These are phyloP conservation scores for Uronychia binucleata DNA, from an alignment of 73 alveolate species.

Conservation along the genomic window DNA sequence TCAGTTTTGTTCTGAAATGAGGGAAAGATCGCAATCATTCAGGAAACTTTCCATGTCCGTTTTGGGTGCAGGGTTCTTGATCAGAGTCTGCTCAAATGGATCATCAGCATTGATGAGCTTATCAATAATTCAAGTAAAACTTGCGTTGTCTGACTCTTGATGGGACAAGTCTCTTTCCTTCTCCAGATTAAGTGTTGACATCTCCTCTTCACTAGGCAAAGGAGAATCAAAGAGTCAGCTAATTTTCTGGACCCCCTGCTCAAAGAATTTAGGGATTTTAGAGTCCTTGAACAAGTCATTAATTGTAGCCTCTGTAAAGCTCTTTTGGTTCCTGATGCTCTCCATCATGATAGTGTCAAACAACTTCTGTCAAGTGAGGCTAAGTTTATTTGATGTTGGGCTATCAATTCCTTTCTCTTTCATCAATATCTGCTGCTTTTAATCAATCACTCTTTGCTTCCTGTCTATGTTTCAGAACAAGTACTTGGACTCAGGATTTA, in stretches of 20 bases:
- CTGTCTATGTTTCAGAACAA: constrained; percentile 2
- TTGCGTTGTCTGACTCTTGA: too few relatives aligned
- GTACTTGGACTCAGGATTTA: neutral
- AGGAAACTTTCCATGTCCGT: neutral
- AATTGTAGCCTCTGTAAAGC: neutral
- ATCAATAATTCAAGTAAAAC: neutral
- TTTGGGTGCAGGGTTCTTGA: too few relatives aligned
- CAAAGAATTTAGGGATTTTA: neutral
- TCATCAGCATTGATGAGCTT: neutral
- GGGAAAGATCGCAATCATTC: neutral
- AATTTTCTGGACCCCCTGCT: too few relatives aligned
- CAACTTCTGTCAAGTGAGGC: neutral
- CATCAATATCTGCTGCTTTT: neutral
- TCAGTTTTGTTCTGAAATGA: too few relatives aligned
- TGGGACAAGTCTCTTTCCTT: too few relatives aligned
- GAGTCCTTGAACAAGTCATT: neutral
- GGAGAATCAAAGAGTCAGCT: too few relatives aligned
- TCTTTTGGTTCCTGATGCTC: neutral
- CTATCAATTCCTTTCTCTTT: neutral
- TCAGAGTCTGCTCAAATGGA: too few relatives aligned
- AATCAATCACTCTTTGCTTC: neutral
- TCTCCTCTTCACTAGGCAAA: too few relatives aligned
- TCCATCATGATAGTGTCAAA: neutral
- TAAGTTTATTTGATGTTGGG: neutral
- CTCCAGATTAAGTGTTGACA: too few relatives aligned